Conservation (phyloP, 495 filamentous ascomycete species). For the Neurospora terricola region DNA sequence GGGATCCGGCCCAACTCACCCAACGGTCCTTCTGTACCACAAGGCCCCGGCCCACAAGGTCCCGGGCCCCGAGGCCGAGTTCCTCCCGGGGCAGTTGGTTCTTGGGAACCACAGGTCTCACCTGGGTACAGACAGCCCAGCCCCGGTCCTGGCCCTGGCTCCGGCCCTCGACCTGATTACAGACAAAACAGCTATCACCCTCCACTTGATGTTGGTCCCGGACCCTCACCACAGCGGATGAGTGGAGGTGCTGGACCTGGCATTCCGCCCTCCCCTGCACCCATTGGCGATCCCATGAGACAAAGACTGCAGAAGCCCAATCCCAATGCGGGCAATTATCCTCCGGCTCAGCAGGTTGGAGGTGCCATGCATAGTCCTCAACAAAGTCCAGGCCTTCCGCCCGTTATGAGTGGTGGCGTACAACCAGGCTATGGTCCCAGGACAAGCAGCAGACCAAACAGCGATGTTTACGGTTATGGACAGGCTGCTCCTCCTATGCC, state of each 20-base stretch:
- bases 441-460: slow-evolving; percentile 15
- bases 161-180: neutral
- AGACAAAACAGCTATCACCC: neutral
- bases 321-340: slow-evolving; percentile 15
- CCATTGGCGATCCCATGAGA: slow-evolving; percentile 17
- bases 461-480: slow-evolving; percentile 13
- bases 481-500: neutral
- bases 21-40: slow-evolving; percentile 11
- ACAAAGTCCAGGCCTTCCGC: slow-evolving; percentile 18
- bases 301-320: slow-evolving; percentile 30
- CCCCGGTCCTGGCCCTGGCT: slow-evolving; percentile 14
- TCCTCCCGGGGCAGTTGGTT: slow-evolving; percentile 12
- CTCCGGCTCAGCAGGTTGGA: neutral
- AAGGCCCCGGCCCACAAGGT: slow-evolving; percentile 5
- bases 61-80: slow-evolving; percentile 11
- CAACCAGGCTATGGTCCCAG: slow-evolving; percentile 16
- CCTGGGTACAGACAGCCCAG: slow-evolving; percentile 32
- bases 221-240: neutral
- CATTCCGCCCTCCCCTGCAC: slow-evolving; percentile 4
- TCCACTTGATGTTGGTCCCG: neutral
- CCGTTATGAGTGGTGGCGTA: slow-evolving; percentile 2
- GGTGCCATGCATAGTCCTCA: neutral
- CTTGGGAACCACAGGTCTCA: slow-evolving; percentile 37
- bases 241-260: slow-evolving; percentile 1
- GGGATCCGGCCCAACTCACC: slow-evolving; percentile 43